Evolutionary conservation across 2,329 filamentous ascomycete genomes (phyloP), one percentile per base, ranked within the genome.

Genomic region (Tolypocladium pustulatum): DNA sequence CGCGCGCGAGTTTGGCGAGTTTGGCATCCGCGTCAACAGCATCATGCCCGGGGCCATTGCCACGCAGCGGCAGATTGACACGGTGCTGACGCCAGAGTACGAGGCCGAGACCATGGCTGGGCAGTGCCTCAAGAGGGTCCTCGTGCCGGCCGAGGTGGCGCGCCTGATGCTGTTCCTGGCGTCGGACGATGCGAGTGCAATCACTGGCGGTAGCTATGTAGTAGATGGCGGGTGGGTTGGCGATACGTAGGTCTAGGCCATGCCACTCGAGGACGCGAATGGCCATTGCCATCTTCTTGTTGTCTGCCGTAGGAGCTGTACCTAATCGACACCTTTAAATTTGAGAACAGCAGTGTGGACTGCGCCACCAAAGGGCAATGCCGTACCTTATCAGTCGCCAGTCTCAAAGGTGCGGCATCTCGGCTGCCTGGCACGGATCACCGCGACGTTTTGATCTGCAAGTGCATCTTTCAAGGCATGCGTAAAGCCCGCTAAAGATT

Each of bases 1-100:
- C 75, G 75, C 80, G 3, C 76, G 78, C 54, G 81, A 83, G 68
- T 74, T 83, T 32, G 72, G 77, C 20, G 75, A 77, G 63, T 67
- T 69, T 43, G 74, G 74, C 49, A 79, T 81, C 9, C 62, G 77
- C 0, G 73, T 80, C 7, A 81, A 81, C 57, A 78, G 75, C 58
- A 73, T 81, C 36, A 76, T 80, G 75, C 78, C 78, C 0, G 77
- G 77, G 0, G 69, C 75, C 2, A 76, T 80, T 37, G 76, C 75
- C 1, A 80, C 78, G 8, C 66, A 74, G 68, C 66, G 75, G 4
- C 76, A 78, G 71, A 71, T 71, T 38, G 65, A 72, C 0, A 72
- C 76, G 59, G 70, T 80, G 17, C 61, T 78, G 38, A 80, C 76
- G 34, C 68, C 71, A 0, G 76, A 77, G 64, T 72, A 72, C 37